These are phyloP conservation scores for Arthroderma sp. DNA, from an alignment of 2,329 filamentous ascomycete genomes.

Conservation along the genomic window DNA sequence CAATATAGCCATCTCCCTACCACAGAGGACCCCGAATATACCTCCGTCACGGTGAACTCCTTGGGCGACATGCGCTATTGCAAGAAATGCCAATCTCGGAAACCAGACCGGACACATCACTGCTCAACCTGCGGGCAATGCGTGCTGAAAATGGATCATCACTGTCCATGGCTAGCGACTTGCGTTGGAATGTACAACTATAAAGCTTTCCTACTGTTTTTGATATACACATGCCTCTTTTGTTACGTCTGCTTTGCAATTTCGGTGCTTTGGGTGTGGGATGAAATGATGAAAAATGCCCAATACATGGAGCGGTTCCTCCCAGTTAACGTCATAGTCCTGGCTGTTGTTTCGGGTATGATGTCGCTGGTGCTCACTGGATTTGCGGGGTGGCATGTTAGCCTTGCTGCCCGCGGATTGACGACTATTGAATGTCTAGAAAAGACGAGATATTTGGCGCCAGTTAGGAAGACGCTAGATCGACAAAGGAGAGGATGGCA, in stretches of 20 bases:
- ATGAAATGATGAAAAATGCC: slow-evolving; percentile 60
- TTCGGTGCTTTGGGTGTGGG: slow-evolving; percentile 70
- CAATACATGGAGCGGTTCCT: slow-evolving; percentile 63
- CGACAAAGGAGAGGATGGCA: slow-evolving; percentile 42
- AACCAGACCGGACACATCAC: slow-evolving; percentile 92
- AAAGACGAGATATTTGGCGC: slow-evolving; percentile 85
- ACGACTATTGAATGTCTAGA: slow-evolving; percentile 96
- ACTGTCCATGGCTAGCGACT: slow-evolving; percentile 94
- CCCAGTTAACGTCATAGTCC: slow-evolving; percentile 81
- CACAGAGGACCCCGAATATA: slow-evolving; percentile 49
- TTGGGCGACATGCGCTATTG: slow-evolving; percentile 80
- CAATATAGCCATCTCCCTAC: slow-evolving; percentile 70
- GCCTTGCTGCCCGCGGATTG: slow-evolving; percentile 63
- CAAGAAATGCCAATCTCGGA: slow-evolving; percentile 91
- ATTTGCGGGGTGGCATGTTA: slow-evolving; percentile 86
- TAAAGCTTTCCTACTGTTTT: slow-evolving; percentile 86
- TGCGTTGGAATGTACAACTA: slow-evolving; percentile 92
- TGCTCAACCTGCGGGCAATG: slow-evolving; percentile 90
- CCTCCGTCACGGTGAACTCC: slow-evolving; percentile 82
- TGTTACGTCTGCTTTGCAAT: slow-evolving; percentile 71
- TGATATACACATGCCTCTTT: slow-evolving; percentile 79
- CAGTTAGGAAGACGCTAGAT: slow-evolving; percentile 59
- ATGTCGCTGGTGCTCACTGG: slow-evolving; percentile 79
- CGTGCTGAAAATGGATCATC: slow-evolving; percentile 98
- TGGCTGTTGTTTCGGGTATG: slow-evolving; percentile 77